Evolutionary conservation across 768 basidiomycete genomes (phyloP).

Genomic region (Kwoniella newhampshirensis): DNA sequence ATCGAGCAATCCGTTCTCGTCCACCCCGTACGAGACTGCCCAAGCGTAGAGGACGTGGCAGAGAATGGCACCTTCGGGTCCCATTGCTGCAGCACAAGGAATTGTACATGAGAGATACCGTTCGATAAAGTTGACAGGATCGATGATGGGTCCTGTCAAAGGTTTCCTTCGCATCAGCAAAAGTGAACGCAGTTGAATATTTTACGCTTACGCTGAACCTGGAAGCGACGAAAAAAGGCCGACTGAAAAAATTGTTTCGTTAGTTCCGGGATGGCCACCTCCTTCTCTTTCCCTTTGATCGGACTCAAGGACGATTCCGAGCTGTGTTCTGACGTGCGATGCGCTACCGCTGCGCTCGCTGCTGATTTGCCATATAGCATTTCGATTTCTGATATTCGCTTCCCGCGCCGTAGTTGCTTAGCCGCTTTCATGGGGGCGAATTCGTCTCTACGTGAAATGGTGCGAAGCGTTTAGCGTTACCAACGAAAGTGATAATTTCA

Average conservation of each 20-base stretch:
- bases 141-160: constrained; percentile 74
- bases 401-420: constrained; percentile 63
- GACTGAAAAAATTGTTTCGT: constrained; percentile 77
- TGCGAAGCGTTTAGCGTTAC: no score
- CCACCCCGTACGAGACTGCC: constrained; percentile 84
- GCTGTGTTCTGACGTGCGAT: constrained; percentile 4
- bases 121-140: constrained; percentile 73
- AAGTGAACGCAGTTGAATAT: background rate
- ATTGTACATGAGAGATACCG: constrained; percentile 56
- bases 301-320: constrained; percentile 12
- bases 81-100: constrained; percentile 61
- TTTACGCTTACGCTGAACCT: constrained; percentile 69
- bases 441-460: constrained; percentile 77
- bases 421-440: constrained; percentile 88
- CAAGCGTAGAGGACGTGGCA: constrained; percentile 78
- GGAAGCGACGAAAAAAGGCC: constrained; percentile 79
- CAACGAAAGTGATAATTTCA: constrained; percentile 6
- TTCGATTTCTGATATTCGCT: constrained; percentile 48
- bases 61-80: constrained; percentile 72
- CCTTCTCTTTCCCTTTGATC: constrained; percentile 8
- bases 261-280: constrained; percentile 66
- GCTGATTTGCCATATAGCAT: constrained; percentile 39
- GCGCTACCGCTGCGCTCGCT: constrained; percentile 21
- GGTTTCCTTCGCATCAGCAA: background rate
- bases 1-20: constrained; percentile 69